These are phyloP conservation scores for Pseudogymnoascus pannorum DNA, from an alignment of 2,329 filamentous ascomycete genomes.

Conservation along the genomic window DNA sequence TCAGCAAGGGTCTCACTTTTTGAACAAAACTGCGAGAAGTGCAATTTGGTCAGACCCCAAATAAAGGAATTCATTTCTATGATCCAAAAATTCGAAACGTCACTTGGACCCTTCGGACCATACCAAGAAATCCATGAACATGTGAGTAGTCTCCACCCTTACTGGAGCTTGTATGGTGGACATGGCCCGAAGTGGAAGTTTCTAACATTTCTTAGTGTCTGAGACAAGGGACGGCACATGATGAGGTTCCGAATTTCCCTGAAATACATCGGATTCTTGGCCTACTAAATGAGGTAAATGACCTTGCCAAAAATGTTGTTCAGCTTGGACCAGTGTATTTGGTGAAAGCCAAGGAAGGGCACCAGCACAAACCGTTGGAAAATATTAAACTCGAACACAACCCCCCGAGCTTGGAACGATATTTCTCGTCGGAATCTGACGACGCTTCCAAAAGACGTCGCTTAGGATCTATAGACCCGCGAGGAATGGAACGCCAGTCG, in stretches of 20 bases:
- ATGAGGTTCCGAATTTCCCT: not conserved
- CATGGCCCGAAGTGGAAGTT: not conserved
- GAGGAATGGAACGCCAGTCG: not conserved
- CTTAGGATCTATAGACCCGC: not conserved
- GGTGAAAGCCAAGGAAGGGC: not conserved
- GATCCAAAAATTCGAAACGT: not conserved
- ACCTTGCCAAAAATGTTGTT: conserved; percentile 24
- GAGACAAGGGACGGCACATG: not conserved
- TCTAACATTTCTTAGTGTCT: conserved; percentile 1
- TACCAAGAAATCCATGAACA: conserved; percentile 3
- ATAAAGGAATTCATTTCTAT: conserved; percentile 4
- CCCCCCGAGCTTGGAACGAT: not conserved
- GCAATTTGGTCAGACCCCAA: not conserved
- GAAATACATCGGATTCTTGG: conserved; percentile 21
- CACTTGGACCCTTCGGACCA: not conserved
- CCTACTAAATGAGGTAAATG: conserved; percentile 25
- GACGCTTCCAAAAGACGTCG: not conserved
- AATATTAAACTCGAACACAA: not conserved
- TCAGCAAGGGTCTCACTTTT: conserved; percentile 1
- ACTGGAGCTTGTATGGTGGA: not conserved
- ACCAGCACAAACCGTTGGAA: not conserved
- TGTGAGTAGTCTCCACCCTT: not conserved
- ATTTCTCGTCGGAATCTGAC: not conserved
- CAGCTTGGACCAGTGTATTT: conserved; percentile 17
- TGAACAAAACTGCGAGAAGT: conserved; percentile 1